Evolutionary conservation across 768 basidiomycete species (phyloP), one percentile per base, ranked within the genome.

Genomic region (Podaxis sp.): DNA sequence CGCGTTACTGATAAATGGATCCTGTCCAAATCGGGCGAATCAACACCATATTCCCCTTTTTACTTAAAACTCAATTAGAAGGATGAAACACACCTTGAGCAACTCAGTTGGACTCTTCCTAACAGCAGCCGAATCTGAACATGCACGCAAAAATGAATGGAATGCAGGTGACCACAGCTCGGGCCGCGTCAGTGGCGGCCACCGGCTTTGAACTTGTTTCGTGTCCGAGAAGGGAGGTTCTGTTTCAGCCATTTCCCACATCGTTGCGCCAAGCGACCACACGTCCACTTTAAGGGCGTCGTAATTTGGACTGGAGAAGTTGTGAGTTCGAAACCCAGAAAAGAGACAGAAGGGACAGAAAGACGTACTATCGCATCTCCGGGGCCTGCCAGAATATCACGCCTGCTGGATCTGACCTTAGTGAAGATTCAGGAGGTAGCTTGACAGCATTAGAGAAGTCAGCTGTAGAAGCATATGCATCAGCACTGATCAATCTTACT

Each of bases 371-470:
- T 76, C 90, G 83, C 66, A 92, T 80, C 76, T 93, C 91, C 28
- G 92, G 92, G 24, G 91, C 89, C 81, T 93, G 92, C 92, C 92
- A 94, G 76, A 87, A 93, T 19, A 86, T 71, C 19, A 93, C 90
- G 6, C 92, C 92, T 2, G 84, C 89, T 24, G 74, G 71, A 38
- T 91, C 90, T 17, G 77, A 79, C 17, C 80, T 76, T 65, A 78
- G 79, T 2, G 88, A 82, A 0, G 78, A 73, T 9, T 82, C 79
- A n/a, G 72, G 72, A 12, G 83, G 70, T 12, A 91, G 83, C 66
- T 80, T 81, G 15, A 92, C 81, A 17, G 91, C 91, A 62, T 81
- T 88, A 2, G 92, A 91, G 73, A 95, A 94, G 73, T 95, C 93
- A 65, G 89, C 92, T 90, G 39, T 87, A 2, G 92, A 91, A 73